These are phyloP conservation scores for Primulina tabacum DNA, from an alignment of 257 asterid genomes.

Conservation along the genomic window DNA sequence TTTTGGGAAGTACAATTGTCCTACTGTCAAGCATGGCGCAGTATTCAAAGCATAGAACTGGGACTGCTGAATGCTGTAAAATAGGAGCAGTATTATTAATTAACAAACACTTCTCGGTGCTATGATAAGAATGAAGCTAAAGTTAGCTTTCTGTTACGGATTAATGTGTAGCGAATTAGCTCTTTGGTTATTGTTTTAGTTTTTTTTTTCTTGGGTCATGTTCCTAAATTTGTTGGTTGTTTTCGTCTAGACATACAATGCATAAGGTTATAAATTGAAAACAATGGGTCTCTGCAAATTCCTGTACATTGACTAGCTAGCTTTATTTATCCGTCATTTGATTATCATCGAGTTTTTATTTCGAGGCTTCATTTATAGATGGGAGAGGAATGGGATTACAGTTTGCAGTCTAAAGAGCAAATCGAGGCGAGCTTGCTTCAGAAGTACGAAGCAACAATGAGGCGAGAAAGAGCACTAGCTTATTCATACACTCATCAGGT, in stretches of 20 bases:
- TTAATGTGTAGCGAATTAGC: neutral
- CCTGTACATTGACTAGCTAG: neutral
- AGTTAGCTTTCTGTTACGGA: neutral
- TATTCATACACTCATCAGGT: conserved; percentile 97
- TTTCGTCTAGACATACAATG: neutral
- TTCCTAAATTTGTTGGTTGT: neutral
- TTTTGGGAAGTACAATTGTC: neutral
- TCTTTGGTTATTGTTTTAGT: neutral
- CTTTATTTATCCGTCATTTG: neutral
- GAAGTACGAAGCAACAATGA: conserved; percentile 80
- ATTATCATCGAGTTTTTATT: conserved; percentile 12
- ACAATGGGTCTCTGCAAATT: conserved; percentile 20
- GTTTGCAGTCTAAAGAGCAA: conserved; percentile 77
- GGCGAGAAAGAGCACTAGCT: conserved; percentile 94
- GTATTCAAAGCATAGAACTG: neutral
- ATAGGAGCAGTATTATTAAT: neutral
- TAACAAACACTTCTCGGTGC: neutral
- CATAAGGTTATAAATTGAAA: neutral
- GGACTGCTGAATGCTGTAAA: neutral
- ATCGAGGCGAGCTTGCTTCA: conserved; percentile 72
- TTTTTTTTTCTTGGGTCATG: neutral
- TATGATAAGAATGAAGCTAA: neutral
- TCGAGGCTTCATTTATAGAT: conserved; percentile 42
- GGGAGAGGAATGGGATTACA: conserved; percentile 92
- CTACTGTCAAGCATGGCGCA: neutral